Conservation (phyloP, 2,329 filamentous ascomycete species). For the Cercospora citrullina region DNA sequence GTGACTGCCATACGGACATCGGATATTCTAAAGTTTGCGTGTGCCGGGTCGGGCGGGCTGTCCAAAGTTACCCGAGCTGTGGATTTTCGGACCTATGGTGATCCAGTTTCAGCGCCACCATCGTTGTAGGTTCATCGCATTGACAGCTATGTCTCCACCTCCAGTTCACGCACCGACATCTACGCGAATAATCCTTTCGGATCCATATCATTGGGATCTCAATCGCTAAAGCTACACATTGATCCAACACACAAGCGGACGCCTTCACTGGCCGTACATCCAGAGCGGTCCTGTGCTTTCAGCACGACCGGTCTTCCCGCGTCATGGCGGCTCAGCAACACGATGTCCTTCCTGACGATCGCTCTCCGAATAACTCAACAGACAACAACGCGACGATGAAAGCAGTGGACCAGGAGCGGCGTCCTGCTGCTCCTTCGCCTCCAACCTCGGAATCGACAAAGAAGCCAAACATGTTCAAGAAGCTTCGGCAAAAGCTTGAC, state of each 20-base stretch:
- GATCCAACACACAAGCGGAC: background rate
- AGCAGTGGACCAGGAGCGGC: background rate
- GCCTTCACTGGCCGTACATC: background rate
- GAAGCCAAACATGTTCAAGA: constrained; percentile 32
- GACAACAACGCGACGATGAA: background rate
- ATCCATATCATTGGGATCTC: background rate
- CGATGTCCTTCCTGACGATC: background rate
- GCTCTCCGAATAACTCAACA: background rate
- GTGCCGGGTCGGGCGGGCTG: background rate
- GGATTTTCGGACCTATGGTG: background rate
- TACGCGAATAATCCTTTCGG: background rate
- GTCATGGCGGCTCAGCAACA: background rate
- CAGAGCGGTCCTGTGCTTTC: background rate
- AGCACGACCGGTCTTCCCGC: background rate
- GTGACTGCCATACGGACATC: background rate
- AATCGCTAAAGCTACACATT: background rate
- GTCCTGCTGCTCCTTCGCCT: background rate
- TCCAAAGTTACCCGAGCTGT: background rate
- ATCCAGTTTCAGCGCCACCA: background rate
- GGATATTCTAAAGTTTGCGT: background rate
- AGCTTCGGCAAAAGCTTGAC: constrained; percentile 34
- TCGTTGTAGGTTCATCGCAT: background rate
- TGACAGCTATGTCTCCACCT: background rate
- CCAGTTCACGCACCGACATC: background rate
- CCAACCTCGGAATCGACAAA: background rate